Conservation (phyloP, 2,329 filamentous ascomycete genomes). For the Beauveria rudraprayagi region DNA sequence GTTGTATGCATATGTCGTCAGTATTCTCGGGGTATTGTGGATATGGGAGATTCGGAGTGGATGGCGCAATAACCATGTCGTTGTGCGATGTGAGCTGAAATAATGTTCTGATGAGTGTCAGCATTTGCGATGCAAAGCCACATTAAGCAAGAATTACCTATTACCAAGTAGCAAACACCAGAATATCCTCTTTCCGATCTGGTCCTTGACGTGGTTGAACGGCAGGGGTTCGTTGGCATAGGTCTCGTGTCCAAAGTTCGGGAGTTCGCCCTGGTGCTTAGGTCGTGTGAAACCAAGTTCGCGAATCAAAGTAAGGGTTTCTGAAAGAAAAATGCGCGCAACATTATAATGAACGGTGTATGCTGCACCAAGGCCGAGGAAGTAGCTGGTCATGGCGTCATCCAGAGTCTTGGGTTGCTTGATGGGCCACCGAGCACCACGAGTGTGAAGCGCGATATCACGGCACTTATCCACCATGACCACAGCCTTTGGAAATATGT, state of each 20-base stretch:
- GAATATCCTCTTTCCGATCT: constrained; percentile 71
- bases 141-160: constrained; percentile 36
- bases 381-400: constrained; percentile 66
- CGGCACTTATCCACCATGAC: constrained; percentile 64
- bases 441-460: constrained; percentile 58
- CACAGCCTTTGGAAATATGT: constrained; percentile 60
- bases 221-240: constrained; percentile 34
- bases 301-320: constrained; percentile 60
- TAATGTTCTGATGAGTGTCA: constrained; percentile 49
- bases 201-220: constrained; percentile 63
- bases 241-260: constrained; percentile 32
- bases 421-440: constrained; percentile 46
- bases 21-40: constrained; percentile 74
- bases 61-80: constrained; percentile 67
- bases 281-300: constrained; percentile 58
- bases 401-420: constrained; percentile 42
- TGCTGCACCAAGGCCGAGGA: constrained; percentile 57
- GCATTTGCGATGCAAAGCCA: background rate
- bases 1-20: constrained; percentile 73
- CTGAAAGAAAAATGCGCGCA: constrained; percentile 64
- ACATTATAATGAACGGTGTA: constrained; percentile 62
- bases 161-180: constrained; percentile 75
- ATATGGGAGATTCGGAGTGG: constrained; percentile 66
- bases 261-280: constrained; percentile 33
- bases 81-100: constrained; percentile 64